phyloP scores from a whole-genome alignment of 1,284 basidiomycete species.

The Violaceomyces palustris region DNA sequence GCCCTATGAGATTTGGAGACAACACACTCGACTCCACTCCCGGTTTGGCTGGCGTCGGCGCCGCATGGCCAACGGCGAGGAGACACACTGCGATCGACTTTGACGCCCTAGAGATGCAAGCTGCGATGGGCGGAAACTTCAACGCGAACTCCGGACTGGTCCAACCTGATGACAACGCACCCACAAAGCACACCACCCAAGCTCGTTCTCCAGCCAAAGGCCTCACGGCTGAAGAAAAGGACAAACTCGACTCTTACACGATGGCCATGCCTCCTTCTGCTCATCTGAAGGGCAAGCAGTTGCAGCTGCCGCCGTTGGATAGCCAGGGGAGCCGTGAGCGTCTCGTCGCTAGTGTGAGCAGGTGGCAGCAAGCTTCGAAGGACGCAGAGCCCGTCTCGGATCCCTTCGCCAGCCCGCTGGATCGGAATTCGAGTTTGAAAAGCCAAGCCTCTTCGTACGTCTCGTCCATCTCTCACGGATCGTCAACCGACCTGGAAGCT shows the following conservation, averaged over 20 bases:
- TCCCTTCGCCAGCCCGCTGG: neutral
- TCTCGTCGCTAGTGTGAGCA: neutral
- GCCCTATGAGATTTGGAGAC: too few species aligned
- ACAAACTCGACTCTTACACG: too few species aligned
- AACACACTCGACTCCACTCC: slow-evolving; percentile 15
- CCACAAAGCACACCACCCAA: too few species aligned
- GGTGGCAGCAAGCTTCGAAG: neutral
- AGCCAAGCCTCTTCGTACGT: neutral
- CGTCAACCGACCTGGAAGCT: neutral
- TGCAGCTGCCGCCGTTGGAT: neutral
- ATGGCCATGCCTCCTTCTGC: too few species aligned
- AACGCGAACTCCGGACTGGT: too few species aligned
- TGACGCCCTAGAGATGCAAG: too few species aligned
- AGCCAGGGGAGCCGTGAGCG: neutral
- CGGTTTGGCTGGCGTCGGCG: slow-evolving; percentile 20
- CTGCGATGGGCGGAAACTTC: too few species aligned
- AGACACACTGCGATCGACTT: too few species aligned
- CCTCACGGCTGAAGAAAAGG: too few species aligned
- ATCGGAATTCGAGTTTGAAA: neutral
- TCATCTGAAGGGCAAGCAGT: neutral
- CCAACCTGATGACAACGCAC: too few species aligned
- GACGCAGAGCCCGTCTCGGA: neutral
- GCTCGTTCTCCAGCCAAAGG: too few species aligned
- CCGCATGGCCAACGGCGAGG: slow-evolving; percentile 13
- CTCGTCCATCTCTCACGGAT: neutral